These are phyloP conservation scores for Magnolia sinica DNA, from an alignment of 164 flowering plant species.

Conservation along the genomic window DNA sequence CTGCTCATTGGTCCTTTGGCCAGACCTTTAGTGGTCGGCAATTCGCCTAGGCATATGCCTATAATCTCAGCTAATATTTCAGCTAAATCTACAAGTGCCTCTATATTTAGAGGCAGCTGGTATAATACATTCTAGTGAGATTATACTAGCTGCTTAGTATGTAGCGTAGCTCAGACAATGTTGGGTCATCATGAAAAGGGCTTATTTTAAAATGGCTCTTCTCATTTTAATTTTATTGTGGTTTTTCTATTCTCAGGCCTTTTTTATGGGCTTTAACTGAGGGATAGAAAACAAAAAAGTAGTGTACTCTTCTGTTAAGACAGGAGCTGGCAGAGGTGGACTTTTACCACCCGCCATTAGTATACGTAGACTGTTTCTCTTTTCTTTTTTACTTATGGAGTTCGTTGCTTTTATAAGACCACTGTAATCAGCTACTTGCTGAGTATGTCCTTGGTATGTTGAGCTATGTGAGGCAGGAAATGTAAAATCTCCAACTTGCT, in stretches of 20 bases:
- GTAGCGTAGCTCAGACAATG: no score
- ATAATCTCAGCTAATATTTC: background rate
- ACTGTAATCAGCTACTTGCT: slow-evolving; percentile 14
- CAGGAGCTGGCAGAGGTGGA: slow-evolving; percentile 34
- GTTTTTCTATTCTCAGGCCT: slow-evolving; percentile 7
- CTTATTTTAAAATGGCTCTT: slow-evolving; percentile 22
- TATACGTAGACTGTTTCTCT: background rate
- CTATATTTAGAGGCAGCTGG: background rate
- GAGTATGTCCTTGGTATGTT: slow-evolving; percentile 4
- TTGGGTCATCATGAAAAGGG: slow-evolving; percentile 14
- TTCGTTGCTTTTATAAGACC: background rate
- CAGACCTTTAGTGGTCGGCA: slow-evolving; percentile 68
- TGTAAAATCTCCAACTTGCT: slow-evolving; percentile 18
- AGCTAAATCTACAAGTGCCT: background rate
- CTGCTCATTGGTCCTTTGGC: slow-evolving; percentile 71
- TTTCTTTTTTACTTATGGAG: background rate
- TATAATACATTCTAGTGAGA: no score
- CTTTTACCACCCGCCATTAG: slow-evolving; percentile 33
- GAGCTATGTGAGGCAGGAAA: slow-evolving; percentile 12
- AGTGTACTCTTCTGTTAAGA: no score
- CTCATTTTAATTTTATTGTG: slow-evolving; percentile 12
- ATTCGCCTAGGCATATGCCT: slow-evolving; percentile 26
- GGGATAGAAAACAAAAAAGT: background rate
- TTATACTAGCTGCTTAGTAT: no score
- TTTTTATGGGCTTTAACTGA: slow-evolving; percentile 4